phyloP scores from a whole-genome alignment of 257 asterid genomes.

The Primulina tabacum region DNA sequence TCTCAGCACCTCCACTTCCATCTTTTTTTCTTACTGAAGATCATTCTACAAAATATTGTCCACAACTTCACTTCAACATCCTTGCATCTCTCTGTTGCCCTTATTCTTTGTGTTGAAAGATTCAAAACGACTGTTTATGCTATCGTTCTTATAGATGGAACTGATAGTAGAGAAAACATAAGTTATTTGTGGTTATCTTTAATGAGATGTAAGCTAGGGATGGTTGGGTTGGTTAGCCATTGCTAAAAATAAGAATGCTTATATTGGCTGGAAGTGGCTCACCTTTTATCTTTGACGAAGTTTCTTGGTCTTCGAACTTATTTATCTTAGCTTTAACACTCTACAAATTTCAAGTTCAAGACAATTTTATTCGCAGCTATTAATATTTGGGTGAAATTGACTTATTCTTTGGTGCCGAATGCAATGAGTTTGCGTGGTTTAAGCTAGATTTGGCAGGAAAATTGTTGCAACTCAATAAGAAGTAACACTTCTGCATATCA shows the following conservation, averaged over 20 bases:
- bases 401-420: neutral
- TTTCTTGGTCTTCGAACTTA: neutral
- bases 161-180: neutral
- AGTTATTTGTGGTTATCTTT: neutral
- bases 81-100: neutral
- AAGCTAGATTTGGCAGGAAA: slow-evolving; percentile 14
- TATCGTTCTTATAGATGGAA: slow-evolving; percentile 9
- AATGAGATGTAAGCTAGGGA: neutral
- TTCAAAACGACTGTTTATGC: neutral
- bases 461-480: neutral
- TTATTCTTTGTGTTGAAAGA: neutral
- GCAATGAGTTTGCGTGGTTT: neutral
- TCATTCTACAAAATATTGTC: neutral
- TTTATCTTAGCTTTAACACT: neutral
- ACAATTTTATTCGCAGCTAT: neutral
- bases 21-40: neutral
- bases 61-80: neutral
- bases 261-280: neutral
- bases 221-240: neutral
- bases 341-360: too few relatives aligned
- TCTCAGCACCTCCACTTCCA: neutral
- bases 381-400: neutral
- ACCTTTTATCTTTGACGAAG: neutral
- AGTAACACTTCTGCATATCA: slow-evolving; percentile 2
- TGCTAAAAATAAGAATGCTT: neutral